Conservation (phyloP, 2,329 filamentous ascomycete species). For the Microsporum ferrugineum region DNA sequence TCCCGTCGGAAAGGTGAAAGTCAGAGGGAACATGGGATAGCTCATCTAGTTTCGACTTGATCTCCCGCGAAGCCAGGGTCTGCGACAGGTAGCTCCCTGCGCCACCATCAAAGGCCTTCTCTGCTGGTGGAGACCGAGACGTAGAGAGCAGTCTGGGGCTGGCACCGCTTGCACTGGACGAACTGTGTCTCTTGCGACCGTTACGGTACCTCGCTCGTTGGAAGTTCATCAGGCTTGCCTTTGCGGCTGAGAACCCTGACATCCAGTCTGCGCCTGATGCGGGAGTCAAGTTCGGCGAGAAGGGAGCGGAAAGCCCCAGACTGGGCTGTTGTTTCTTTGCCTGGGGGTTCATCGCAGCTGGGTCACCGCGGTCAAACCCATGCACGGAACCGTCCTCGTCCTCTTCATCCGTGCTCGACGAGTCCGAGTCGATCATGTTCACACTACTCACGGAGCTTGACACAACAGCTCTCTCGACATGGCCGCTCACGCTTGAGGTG, state of each 20-base stretch:
- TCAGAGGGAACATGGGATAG: conserved; percentile 85
- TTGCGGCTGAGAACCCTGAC: conserved; percentile 55
- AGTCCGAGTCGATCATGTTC: conserved; percentile 68
- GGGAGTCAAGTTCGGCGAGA: conserved; percentile 37
- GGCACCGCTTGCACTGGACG: conserved; percentile 57
- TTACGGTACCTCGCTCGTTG: conserved; percentile 49
- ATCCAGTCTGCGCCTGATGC: conserved; percentile 53
- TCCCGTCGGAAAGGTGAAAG: conserved; percentile 65
- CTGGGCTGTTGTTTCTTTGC: conserved; percentile 44
- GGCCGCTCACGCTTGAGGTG: conserved; percentile 50
- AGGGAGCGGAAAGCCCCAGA: conserved; percentile 32
- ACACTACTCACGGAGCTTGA: conserved; percentile 75
- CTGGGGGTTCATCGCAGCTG: conserved; percentile 56
- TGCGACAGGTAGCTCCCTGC: conserved; percentile 43
- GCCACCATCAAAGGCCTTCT: conserved; percentile 44
- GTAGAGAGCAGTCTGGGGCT: conserved; percentile 58
- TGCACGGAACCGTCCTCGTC: conserved; percentile 47
- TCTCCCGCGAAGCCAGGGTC: background rate
- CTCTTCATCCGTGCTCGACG: conserved; percentile 57
- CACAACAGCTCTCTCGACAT: conserved; percentile 55
- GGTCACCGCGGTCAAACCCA: conserved; percentile 61
- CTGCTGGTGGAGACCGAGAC: conserved; percentile 64
- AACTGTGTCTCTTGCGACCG: conserved; percentile 52
- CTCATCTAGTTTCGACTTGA: conserved; percentile 62
- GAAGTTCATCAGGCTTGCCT: conserved; percentile 71